Base-by-base conservation (phyloP, 2,329 filamentous ascomycete species). In the Cladophialophora exuberans region DNA sequence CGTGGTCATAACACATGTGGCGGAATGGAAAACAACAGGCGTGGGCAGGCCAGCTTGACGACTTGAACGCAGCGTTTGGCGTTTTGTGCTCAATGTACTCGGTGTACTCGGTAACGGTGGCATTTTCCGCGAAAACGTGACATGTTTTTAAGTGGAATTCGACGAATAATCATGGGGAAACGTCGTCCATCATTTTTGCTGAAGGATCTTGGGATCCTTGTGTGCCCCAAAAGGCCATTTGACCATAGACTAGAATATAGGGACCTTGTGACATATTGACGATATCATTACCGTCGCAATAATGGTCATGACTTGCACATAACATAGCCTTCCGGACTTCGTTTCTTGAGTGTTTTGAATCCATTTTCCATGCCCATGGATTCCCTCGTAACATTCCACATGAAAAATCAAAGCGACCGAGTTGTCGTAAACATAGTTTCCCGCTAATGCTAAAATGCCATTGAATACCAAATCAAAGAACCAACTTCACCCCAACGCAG, bases 401-500 rank as follows among this genome's bases (percentile, higher is more conserved):
- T 4, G 23, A 20, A n/a, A 6, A 26, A n/a, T n/a, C 22, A 6
- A 15, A 13, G 20, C 39, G 15, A 20, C 22, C 20, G 11, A 7
- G 17, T 6, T 15, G 10, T 26, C 11, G 39, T 15, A 23, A 20
- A 25, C n/a, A 20, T 9, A 31, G 13, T 22, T 39, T 20, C 15
- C 36, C n/a, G 11, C 39, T n/a, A n/a, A n/a, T n/a, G n/a, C n/a
- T n/a, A n/a, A n/a, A n/a, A n/a, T n/a, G 39, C 39, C 20, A 9
- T 23, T 23, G 22, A 25, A 10, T 11, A 18, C 36, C 7, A 38
- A 10, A 20, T 62, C 51, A 63, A 28, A 63, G 44, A 3, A 57
- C 56, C 17, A 63, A 35, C 51, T 92, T 86, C 25, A 97, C 83
- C 72, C 96, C 91, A 72, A 99, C 81, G 71, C 92, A 97, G 54